Base-by-base conservation (phyloP, 305 asterid genomes). In the Striga hermonthica region DNA sequence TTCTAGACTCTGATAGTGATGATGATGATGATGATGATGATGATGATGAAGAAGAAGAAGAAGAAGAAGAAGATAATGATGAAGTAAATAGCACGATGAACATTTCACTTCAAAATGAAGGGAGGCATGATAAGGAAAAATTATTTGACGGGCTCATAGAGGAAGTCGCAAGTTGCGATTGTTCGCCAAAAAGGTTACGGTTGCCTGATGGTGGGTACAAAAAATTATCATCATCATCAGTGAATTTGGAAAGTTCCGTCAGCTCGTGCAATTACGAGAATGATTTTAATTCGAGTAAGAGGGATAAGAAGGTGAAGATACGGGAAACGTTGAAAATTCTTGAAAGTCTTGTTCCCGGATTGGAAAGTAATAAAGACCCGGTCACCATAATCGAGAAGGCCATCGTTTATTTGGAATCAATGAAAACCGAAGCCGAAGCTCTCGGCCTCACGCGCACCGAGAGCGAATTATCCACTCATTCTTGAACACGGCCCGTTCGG, bases 321-420 rank as follows among this genome's bases (percentile, higher is more conserved):
- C 54, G 79, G 66, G 0, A 62, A 76, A 80, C 83, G 1, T 62
- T 90, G 68, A 77, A 68, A 73, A 75, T 79, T 64, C 74, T 90
- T 9, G 72, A 71, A 68, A 75, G 80, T 35, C 77, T 87, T 54
- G 68, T 87, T 45, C 92, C 94, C 0, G 91, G 84, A 47, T 40
- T 74, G 57, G 72, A 79, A 22, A 22, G 31, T 45, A 74, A 57
- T 65, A 73, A 76, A 36, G 83, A 90, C 48, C 88, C 95, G 3
- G 57, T 84, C 49, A 76, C 84, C 76, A 70, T 87, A 50, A 78
- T 90, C 45, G 97, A 90, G 64, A 73, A 81, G 59, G 88, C 95
- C 5, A 86, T 90, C 9, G 70, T 50, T 31, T 84, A 80, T 84
- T 77, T 90, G 79, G 75, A 82, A 62, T 67, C 79, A 4, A 79